phyloP scores from a whole-genome alignment of 1,139 yeast genomes.

The Suhomyces yuchorum region DNA sequence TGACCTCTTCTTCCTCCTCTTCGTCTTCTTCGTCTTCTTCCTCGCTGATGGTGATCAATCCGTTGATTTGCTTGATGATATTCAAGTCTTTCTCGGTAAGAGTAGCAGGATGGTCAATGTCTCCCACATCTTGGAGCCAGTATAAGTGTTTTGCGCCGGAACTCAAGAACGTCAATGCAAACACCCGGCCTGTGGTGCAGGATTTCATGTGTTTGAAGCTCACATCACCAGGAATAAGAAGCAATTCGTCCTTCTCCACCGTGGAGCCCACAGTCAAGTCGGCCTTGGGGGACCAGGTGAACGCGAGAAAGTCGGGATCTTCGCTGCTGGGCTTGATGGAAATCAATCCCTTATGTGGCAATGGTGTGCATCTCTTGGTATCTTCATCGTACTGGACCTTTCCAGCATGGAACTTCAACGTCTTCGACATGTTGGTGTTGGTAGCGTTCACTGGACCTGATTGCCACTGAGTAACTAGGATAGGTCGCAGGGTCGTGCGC shows the following conservation, averaged over 20 bases:
- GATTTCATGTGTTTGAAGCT: constrained; percentile 75
- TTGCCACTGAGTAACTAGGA: constrained; percentile 13
- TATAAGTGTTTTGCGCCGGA: constrained; percentile 84
- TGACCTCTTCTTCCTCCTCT: constrained; percentile 41
- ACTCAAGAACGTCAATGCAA: constrained; percentile 76
- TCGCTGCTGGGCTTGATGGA: constrained; percentile 60
- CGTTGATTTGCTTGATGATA: constrained; percentile 53
- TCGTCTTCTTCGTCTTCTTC: constrained; percentile 52
- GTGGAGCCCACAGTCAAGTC: constrained; percentile 30
- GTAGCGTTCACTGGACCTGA: background rate
- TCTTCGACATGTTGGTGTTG: constrained; percentile 15
- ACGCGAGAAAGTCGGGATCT: constrained; percentile 51
- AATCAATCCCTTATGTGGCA: constrained; percentile 74
- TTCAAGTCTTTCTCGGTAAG: constrained; percentile 65
- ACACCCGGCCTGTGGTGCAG: constrained; percentile 82
- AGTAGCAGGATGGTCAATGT: constrained; percentile 59
- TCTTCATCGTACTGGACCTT: constrained; percentile 73
- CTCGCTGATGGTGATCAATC: constrained; percentile 47
- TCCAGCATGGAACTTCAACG: constrained; percentile 79
- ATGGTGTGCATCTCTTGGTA: constrained; percentile 71
- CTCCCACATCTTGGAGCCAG: constrained; percentile 88
- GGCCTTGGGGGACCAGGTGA: constrained; percentile 46
- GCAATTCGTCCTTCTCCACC: constrained; percentile 63
- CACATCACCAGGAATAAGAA: constrained; percentile 92
- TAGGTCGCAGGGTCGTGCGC: constrained; percentile 2